Evolutionary conservation across 2,329 filamentous ascomycete genomes (phyloP).

Genomic region (Cladosporium sp.): DNA sequence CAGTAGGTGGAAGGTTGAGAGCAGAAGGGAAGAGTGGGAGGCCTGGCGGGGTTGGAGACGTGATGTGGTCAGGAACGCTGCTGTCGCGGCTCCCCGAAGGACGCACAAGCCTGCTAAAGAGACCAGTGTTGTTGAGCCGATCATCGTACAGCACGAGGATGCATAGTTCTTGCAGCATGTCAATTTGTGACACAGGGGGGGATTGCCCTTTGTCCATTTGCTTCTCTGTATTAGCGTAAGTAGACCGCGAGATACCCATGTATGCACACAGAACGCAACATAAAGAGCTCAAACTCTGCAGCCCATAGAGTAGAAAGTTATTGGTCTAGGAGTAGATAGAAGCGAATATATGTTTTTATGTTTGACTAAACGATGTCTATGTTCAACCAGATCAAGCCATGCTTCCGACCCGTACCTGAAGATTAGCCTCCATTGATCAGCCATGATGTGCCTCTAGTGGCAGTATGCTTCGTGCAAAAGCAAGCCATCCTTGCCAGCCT

Average conservation of each 20-base stretch:
- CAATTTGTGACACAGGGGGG: neutral
- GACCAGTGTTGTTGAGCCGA: neutral
- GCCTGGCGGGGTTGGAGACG: conserved; percentile 37
- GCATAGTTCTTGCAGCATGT: neutral
- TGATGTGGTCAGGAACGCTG: conserved; percentile 20
- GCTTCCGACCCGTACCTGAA: too few species aligned
- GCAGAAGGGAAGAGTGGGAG: conserved; percentile 62
- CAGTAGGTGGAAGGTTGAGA: conserved; percentile 62
- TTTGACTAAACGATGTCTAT: neutral
- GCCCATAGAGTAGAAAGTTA: neutral
- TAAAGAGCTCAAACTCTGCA: neutral
- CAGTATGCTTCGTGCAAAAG: conserved; percentile 48
- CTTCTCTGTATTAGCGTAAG: neutral
- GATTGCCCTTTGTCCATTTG: neutral
- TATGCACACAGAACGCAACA: neutral
- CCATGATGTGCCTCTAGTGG: conserved; percentile 27
- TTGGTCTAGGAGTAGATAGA: neutral
- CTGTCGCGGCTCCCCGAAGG: conserved; percentile 2
- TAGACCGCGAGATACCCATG: neutral
- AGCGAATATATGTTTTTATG: neutral
- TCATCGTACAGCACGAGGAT: neutral
- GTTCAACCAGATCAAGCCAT: too few species aligned
- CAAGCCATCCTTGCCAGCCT: conserved; percentile 33
- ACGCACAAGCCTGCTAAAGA: conserved; percentile 1
- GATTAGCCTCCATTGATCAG: too few species aligned